Conservation (phyloP, 2,329 filamentous ascomycete species). For the Penicillium palitans region DNA sequence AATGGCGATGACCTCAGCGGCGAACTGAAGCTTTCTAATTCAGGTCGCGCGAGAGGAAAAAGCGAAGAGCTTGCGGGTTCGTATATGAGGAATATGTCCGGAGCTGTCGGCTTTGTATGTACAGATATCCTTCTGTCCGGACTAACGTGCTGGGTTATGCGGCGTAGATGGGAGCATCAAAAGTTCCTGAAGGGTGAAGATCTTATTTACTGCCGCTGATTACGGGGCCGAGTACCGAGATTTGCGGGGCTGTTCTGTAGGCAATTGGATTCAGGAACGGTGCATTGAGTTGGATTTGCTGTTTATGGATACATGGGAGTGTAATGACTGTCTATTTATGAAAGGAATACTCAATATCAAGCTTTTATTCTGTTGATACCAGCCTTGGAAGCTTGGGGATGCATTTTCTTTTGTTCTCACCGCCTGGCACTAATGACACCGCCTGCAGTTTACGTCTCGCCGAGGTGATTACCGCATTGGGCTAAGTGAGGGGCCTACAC, state of each 20-base stretch:
- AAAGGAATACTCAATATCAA: not conserved
- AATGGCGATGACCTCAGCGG: constrained; percentile 3
- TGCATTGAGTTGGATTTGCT: not conserved
- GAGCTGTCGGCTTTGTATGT: constrained; percentile 11
- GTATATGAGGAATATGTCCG: constrained; percentile 3
- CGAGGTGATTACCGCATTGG: constrained; percentile 16
- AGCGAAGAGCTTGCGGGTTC: not conserved
- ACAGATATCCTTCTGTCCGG: constrained; percentile 25
- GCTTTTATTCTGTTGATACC: not conserved
- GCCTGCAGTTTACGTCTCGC: constrained; percentile 8
- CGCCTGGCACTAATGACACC: constrained; percentile 9
- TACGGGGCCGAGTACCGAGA: constrained; percentile 5
- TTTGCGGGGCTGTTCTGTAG: not conserved
- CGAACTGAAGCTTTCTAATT: not conserved
- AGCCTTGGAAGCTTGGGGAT: not conserved
- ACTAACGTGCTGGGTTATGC: constrained; percentile 45
- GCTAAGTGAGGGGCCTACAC: constrained; percentile 7
- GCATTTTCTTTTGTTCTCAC: constrained; percentile 1
- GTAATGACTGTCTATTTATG: not conserved
- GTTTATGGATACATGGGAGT: not conserved
- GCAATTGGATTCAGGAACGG: not conserved
- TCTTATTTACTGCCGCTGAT: constrained; percentile 6
- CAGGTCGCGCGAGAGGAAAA: not conserved
- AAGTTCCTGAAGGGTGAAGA: constrained; percentile 16
- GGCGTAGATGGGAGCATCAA: constrained; percentile 45